These are phyloP conservation scores for Penicillium sp. DNA, from an alignment of 2,329 filamentous ascomycete species.

Conservation along the genomic window DNA sequence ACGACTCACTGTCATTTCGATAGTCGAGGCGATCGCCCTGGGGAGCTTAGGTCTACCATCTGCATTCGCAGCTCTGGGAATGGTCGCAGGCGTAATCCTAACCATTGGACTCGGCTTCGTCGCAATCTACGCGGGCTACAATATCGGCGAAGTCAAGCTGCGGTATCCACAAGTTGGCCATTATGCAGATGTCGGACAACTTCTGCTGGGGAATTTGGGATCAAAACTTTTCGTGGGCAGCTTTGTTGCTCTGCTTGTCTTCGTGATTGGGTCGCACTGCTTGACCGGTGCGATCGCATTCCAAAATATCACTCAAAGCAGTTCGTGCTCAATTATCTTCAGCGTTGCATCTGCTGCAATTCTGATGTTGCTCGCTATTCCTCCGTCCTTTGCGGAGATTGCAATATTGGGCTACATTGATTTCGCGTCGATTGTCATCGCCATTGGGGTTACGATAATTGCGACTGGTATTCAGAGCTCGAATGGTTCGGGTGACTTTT, in stretches of 20 bases:
- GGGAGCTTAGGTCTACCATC: slow-evolving; percentile 5
- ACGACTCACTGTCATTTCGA: slow-evolving; percentile 4
- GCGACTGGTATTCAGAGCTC: slow-evolving; percentile 27
- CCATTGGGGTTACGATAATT: slow-evolving; percentile 33
- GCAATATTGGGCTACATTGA: slow-evolving; percentile 35
- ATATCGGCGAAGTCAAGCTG: slow-evolving; percentile 4
- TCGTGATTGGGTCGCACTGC: slow-evolving; percentile 7
- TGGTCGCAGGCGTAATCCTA: slow-evolving; percentile 1
- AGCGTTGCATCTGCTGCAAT: slow-evolving; percentile 12
- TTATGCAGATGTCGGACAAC: slow-evolving; percentile 4
- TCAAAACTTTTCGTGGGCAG: slow-evolving; percentile 7
- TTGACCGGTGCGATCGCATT: slow-evolving; percentile 5
- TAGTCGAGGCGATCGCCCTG: slow-evolving; percentile 9
- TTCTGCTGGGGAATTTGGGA: background rate
- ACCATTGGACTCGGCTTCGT: slow-evolving; percentile 3
- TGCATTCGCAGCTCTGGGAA: slow-evolving; percentile 4
- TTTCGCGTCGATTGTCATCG: slow-evolving; percentile 32
- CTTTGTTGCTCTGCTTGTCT: slow-evolving; percentile 7
- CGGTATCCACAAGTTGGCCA: slow-evolving; percentile 6
- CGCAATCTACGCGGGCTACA: slow-evolving; percentile 6
- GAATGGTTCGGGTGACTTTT: slow-evolving; percentile 18
- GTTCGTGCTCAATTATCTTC: slow-evolving; percentile 1
- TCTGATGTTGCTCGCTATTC: slow-evolving; percentile 28
- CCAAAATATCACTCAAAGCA: slow-evolving; percentile 5
- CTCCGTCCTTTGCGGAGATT: slow-evolving; percentile 32